phyloP scores from a whole-genome alignment of 176 grass and related monocot species.

The Cenchrus americanus region DNA sequence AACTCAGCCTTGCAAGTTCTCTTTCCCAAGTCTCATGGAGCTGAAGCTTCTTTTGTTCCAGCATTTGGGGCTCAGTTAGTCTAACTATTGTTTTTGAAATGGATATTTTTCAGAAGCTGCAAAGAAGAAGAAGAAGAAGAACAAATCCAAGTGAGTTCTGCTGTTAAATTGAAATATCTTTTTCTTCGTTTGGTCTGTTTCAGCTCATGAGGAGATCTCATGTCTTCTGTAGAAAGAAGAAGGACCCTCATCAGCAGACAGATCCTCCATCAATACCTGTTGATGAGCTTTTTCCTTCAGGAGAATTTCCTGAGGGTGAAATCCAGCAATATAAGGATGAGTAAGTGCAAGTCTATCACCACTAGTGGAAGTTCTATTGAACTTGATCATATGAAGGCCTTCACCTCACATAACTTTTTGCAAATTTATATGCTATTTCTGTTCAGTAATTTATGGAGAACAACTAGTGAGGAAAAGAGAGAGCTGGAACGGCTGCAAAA shows the following conservation, averaged over 20 bases:
- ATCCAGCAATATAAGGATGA: constrained; percentile 28
- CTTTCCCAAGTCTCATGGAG: background rate
- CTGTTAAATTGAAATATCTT: constrained; percentile 14
- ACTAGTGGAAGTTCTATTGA: background rate
- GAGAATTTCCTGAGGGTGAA: constrained; percentile 24
- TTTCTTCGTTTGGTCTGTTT: constrained; percentile 24
- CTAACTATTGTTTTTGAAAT: constrained; percentile 33
- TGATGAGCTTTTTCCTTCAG: constrained; percentile 63
- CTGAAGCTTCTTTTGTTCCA: constrained; percentile 18
- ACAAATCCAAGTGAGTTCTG: constrained; percentile 62
- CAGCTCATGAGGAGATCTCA: background rate
- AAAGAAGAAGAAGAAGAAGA: constrained; percentile 95
- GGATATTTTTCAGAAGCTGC: constrained; percentile 42
- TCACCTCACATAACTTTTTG: constrained; percentile 22
- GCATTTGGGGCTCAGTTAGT: constrained; percentile 19
- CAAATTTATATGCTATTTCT: constrained; percentile 19
- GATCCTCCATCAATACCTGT: constrained; percentile 89
- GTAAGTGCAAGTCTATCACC: constrained; percentile 12
- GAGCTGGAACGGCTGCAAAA: constrained; percentile 84
- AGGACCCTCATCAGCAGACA: constrained; percentile 73
- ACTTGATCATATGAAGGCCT: constrained; percentile 6
- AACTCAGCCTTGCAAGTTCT: background rate
- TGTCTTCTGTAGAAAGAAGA: constrained; percentile 74
- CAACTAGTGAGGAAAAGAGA: constrained; percentile 93
- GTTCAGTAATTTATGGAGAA: constrained; percentile 92